phyloP scores from a whole-genome alignment of 1,139 yeast genomes.

The Pichia cactophila region DNA sequence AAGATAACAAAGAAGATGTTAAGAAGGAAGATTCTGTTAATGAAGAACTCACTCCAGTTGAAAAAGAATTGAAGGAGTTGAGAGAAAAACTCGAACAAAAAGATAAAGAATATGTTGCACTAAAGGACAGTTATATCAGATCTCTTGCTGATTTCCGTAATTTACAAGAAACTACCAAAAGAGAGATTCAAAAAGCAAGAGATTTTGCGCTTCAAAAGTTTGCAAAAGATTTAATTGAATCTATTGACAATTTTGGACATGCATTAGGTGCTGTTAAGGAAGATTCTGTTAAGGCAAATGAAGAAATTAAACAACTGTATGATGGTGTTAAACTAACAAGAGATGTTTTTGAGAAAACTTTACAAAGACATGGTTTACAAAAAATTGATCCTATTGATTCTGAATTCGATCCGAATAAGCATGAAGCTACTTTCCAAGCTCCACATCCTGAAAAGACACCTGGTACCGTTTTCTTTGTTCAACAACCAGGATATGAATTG shows the following conservation, averaged over 20 bases:
- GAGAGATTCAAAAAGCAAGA: conserved; percentile 79
- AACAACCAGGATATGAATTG: conserved; percentile 81
- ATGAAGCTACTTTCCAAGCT: conserved; percentile 88
- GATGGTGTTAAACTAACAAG: conserved; percentile 93
- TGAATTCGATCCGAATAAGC: conserved; percentile 82
- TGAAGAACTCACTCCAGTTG: conserved; percentile 18
- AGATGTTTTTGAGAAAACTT: conserved; percentile 78
- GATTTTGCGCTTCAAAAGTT: conserved; percentile 91
- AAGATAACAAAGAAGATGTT: conserved; percentile 3
- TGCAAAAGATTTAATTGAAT: conserved; percentile 83
- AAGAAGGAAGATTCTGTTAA: conserved; percentile 11
- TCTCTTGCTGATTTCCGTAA: conserved; percentile 91
- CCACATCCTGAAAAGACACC: conserved; percentile 87
- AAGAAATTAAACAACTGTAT: conserved; percentile 66
- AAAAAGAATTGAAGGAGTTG: conserved; percentile 35
- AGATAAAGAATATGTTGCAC: conserved; percentile 73
- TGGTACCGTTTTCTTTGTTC: conserved; percentile 89
- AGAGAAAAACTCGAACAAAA: conserved; percentile 53
- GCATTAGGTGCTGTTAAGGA: conserved; percentile 73
- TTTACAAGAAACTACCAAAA: conserved; percentile 82
- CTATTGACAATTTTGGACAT: conserved; percentile 85
- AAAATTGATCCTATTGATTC: conserved; percentile 83
- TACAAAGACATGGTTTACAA: conserved; percentile 69
- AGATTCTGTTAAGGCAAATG: conserved; percentile 50
- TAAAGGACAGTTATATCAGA: conserved; percentile 77